Conservation (phyloP, 2,329 filamentous ascomycete genomes). For the Ophiostoma pallidulum region DNA sequence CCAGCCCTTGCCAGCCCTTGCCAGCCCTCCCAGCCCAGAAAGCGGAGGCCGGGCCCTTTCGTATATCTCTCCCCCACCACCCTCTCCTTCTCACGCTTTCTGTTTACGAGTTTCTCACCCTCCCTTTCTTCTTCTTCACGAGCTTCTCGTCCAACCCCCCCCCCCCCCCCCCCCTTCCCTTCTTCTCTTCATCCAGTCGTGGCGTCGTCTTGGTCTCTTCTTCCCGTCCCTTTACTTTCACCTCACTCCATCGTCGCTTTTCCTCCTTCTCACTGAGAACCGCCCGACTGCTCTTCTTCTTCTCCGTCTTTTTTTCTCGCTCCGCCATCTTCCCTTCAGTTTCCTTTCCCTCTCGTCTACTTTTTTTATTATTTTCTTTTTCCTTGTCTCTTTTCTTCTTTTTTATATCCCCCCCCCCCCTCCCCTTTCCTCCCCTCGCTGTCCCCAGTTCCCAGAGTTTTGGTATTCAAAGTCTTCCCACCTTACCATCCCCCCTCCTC, state of each 20-base stretch:
- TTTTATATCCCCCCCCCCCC: background rate
- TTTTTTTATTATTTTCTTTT: background rate
- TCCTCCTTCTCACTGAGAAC: slow-evolving; percentile 10
- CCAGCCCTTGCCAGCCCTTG: too few relatives aligned
- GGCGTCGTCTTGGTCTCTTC: slow-evolving; percentile 33
- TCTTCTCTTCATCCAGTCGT: slow-evolving; percentile 49
- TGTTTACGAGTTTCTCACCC: slow-evolving; percentile 36
- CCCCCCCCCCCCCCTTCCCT: slow-evolving; percentile 46
- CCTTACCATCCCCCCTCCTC: background rate
- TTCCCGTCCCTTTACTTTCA: background rate
- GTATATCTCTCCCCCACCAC: slow-evolving; percentile 43
- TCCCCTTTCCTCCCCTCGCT: background rate
- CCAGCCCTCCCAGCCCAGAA: slow-evolving; percentile 6
- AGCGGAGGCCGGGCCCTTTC: slow-evolving; percentile 13
- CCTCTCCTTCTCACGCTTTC: slow-evolving; percentile 25
- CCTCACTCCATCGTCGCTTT: background rate
- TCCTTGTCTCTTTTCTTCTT: background rate
- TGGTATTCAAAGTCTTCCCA: background rate
- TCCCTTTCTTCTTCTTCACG: slow-evolving; percentile 42
- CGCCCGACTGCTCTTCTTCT: slow-evolving; percentile 14
- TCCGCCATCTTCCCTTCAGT: background rate
- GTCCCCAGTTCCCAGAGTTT: slow-evolving; percentile 9
- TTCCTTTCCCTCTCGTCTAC: background rate
- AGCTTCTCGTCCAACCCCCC: slow-evolving; percentile 26
- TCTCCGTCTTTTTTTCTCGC: background rate